These are phyloP conservation scores for Synura sp. DNA, from an alignment of 352 stramenopile genomes.

Conservation along the genomic window DNA sequence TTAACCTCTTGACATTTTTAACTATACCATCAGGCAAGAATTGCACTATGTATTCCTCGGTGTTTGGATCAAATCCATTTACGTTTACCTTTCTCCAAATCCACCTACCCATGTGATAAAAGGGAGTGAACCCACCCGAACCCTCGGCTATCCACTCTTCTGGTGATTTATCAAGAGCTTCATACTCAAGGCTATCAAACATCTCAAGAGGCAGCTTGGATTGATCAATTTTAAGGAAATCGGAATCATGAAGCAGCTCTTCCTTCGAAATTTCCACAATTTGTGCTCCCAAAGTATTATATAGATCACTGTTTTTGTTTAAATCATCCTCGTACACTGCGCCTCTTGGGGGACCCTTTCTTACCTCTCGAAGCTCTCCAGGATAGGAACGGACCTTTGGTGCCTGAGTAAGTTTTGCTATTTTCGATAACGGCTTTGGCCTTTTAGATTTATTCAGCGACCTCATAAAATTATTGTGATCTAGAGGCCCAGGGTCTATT, in stretches of 20 bases:
- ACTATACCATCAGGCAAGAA: slow-evolving; percentile 72
- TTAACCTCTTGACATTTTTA: slow-evolving; percentile 79
- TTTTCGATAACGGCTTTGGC: background rate
- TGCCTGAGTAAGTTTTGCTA: background rate
- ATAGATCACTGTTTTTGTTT: background rate
- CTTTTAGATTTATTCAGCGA: background rate
- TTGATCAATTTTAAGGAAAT: slow-evolving; percentile 76
- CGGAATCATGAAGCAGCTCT: slow-evolving; percentile 44
- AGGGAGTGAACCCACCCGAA: slow-evolving; percentile 56
- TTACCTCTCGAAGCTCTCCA: background rate
- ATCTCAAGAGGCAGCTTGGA: slow-evolving; percentile 79
- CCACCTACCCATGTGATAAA: slow-evolving; percentile 74
- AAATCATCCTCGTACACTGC: background rate
- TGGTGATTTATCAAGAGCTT: slow-evolving; percentile 58
- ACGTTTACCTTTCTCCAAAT: slow-evolving; percentile 61
- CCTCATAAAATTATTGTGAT: slow-evolving; percentile 40
- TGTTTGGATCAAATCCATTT: slow-evolving; percentile 60
- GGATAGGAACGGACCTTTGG: slow-evolving; percentile 31
- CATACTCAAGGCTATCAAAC: slow-evolving; percentile 78
- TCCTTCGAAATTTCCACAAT: background rate
- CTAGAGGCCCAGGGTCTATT: no score
- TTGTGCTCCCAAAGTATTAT: background rate
- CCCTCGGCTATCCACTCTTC: slow-evolving; percentile 65
- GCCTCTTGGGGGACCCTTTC: background rate
- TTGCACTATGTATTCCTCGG: slow-evolving; percentile 68